Conservation (phyloP, 139 green algal genomes). For the Marvania coccoides region DNA sequence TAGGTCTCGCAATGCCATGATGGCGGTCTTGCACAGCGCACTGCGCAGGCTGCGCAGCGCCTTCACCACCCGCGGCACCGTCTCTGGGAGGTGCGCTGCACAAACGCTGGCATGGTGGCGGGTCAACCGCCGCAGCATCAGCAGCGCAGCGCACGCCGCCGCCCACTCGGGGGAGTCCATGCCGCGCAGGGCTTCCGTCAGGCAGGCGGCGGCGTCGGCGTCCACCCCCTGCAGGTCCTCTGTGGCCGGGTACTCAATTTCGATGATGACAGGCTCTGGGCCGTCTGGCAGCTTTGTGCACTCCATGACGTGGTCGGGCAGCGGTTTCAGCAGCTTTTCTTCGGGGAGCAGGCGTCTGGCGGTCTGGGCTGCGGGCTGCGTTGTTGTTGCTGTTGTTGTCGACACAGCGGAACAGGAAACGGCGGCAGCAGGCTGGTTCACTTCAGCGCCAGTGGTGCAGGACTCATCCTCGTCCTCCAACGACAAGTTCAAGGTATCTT, state of each 20-base stretch:
- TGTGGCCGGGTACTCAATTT: constrained; percentile 29
- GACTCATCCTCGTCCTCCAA: background rate
- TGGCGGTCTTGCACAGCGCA: constrained; percentile 46
- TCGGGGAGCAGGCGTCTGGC: background rate
- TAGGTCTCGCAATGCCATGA: constrained; percentile 39
- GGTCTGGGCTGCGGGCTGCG: background rate
- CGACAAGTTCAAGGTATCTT: background rate
- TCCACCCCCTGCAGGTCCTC: constrained; percentile 23
- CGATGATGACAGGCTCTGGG: constrained; percentile 30
- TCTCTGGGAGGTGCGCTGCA: constrained; percentile 5
- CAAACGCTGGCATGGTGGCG: constrained; percentile 15
- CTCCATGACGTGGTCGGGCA: constrained; percentile 1
- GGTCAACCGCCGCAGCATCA: constrained; percentile 22
- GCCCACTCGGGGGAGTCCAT: constrained; percentile 28
- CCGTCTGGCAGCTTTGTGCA: constrained; percentile 35
- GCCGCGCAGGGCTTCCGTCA: background rate
- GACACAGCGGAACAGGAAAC: background rate
- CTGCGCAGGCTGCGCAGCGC: constrained; percentile 45
- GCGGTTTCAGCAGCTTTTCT: constrained; percentile 19
- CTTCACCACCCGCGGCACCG: constrained; percentile 38
- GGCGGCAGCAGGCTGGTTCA: background rate
- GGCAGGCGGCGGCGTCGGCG: background rate
- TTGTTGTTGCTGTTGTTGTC: constrained; percentile 6
- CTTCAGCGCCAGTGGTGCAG: background rate
- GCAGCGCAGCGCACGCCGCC: constrained; percentile 7